phyloP scores from a whole-genome alignment of 208 protist genomes.

The Leptomonas seymouri region DNA sequence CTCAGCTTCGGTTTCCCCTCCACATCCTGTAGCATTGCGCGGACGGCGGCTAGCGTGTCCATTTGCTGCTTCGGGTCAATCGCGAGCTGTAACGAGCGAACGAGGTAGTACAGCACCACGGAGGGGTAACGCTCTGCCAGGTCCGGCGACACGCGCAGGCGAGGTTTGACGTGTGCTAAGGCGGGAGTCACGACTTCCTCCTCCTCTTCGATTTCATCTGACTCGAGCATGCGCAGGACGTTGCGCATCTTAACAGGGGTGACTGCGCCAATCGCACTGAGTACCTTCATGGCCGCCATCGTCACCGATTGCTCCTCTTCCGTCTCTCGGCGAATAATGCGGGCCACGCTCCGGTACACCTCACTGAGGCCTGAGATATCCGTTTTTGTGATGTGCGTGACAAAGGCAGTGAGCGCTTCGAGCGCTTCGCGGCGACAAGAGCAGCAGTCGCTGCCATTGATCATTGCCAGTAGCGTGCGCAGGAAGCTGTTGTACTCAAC shows the following conservation, averaged over 20 bases:
- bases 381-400: constrained; percentile 68
- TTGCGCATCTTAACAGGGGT: constrained; percentile 77
- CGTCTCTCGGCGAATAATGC: constrained; percentile 79
- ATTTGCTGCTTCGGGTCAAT: constrained; percentile 78
- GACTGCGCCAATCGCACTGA: constrained; percentile 85
- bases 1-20: constrained; percentile 67
- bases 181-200: constrained; percentile 82
- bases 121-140: constrained; percentile 83
- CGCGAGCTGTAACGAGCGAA: constrained; percentile 81
- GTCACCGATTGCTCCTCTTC: constrained; percentile 78
- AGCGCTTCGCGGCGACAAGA: constrained; percentile 64
- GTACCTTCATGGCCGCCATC: constrained; percentile 66
- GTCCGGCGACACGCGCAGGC: constrained; percentile 65
- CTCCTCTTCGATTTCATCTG: constrained; percentile 81
- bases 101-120: constrained; percentile 83
- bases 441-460: constrained; percentile 78
- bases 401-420: constrained; percentile 74
- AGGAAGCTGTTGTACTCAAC: constrained; percentile 55
- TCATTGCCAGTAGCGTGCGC: constrained; percentile 63
- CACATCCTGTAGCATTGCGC: constrained; percentile 69
- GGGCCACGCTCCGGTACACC: constrained; percentile 73
- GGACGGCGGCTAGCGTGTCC: constrained; percentile 64
- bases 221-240: constrained; percentile 66
- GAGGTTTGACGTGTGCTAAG: constrained; percentile 78
- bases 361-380: constrained; percentile 53